phyloP scores from a whole-genome alignment of 257 asterid species.

The Avicennia marina region DNA sequence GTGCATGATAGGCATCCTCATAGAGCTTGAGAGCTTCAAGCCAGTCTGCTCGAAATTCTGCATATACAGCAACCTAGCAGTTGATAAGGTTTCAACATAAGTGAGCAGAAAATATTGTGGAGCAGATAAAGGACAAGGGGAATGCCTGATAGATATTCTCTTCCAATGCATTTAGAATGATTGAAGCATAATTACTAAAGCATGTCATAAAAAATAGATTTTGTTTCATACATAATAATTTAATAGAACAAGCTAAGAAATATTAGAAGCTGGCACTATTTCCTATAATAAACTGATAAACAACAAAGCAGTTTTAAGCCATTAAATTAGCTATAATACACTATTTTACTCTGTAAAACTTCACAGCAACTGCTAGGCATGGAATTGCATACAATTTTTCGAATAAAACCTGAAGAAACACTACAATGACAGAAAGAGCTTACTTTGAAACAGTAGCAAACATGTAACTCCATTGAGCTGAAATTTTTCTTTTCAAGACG shows the following conservation, averaged over 20 bases:
- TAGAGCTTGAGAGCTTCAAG: conserved; percentile 80
- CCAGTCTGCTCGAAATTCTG: conserved; percentile 98
- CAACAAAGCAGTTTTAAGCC: conserved; percentile 3
- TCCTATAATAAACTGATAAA: not conserved
- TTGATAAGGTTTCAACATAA: conserved; percentile 37
- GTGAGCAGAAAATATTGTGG: conserved; percentile 17
- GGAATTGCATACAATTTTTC: not conserved
- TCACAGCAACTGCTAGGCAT: conserved; percentile 7
- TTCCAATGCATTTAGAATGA: conserved; percentile 14
- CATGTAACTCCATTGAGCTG: conserved; percentile 66
- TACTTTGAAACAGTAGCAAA: conserved; percentile 92
- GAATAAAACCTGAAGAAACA: conserved; percentile 6
- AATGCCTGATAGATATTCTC: not conserved
- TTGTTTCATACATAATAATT: not conserved
- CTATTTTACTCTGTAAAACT: conserved; percentile 12
- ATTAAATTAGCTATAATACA: conserved; percentile 1
- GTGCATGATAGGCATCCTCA: conserved; percentile 83
- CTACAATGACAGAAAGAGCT: conserved; percentile 21
- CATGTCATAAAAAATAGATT: not conserved
- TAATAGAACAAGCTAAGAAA: no score
- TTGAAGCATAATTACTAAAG: conserved; percentile 10
- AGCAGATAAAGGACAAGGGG: conserved; percentile 11
- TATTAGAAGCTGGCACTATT: no score
- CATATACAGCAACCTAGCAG: conserved; percentile 94
- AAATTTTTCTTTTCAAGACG: conserved; percentile 73